Conservation (phyloP, 164 flowering plant genomes). For the Vitis riparia region DNA sequence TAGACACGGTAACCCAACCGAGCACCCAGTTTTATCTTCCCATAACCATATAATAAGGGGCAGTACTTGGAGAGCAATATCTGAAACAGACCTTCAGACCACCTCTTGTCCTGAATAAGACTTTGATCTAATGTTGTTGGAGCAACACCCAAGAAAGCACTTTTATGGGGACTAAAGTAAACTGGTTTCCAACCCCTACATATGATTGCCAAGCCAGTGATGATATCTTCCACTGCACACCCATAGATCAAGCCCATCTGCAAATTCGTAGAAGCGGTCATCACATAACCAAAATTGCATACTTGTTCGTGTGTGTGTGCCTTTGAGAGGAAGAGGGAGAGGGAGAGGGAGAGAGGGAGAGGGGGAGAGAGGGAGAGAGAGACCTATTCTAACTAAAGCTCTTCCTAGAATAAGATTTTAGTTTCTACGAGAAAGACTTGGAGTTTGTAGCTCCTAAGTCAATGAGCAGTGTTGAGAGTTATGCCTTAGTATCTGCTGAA, state of each 20-base stretch:
- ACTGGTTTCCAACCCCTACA: slow-evolving; percentile 62
- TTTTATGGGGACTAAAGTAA: slow-evolving; percentile 11
- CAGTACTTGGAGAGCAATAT: slow-evolving; percentile 43
- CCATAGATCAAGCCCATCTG: slow-evolving; percentile 68
- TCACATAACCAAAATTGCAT: neutral
- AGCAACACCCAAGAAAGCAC: too few relatives aligned
- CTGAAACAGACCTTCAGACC: too few relatives aligned
- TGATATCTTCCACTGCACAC: slow-evolving; percentile 54
- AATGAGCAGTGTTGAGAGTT: too few relatives aligned
- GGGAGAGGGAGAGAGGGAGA: neutral
- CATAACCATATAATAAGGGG: neutral
- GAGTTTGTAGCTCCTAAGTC: too few relatives aligned
- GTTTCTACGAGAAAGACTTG: too few relatives aligned
- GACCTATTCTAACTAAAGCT: slow-evolving; percentile 15
- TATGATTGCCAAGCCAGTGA: slow-evolving; percentile 51
- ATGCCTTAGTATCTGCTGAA: too few relatives aligned
- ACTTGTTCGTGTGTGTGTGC: too few relatives aligned
- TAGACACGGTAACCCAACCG: slow-evolving; percentile 38
- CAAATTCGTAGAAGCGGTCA: neutral
- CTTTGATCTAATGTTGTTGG: slow-evolving; percentile 9
- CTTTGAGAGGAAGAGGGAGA: neutral
- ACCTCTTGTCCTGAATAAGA: neutral
- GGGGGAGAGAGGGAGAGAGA: neutral
- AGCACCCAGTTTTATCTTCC: too few relatives aligned
- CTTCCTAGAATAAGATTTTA: too few relatives aligned